Evolutionary conservation across 331 rosid genomes (phyloP).

Genomic region (Stylosanthes scabra): DNA sequence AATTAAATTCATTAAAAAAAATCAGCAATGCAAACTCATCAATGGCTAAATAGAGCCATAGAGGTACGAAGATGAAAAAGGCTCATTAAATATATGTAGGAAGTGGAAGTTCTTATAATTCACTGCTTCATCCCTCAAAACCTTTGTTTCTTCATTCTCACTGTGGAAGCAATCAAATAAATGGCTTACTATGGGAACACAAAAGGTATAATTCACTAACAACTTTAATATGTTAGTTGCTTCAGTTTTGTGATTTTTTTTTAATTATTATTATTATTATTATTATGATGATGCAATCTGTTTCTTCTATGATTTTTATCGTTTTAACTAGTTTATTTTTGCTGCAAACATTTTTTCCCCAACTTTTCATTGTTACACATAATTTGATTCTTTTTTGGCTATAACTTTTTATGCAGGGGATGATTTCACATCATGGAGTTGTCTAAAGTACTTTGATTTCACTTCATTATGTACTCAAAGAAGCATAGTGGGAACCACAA

Average conservation of each 20-base stretch:
- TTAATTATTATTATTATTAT: background rate
- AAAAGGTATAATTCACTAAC: conserved; percentile 18
- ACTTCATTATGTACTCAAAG: conserved; percentile 57
- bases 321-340: background rate
- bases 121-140: too few species aligned
- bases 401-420: conserved; percentile 41
- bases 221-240: background rate
- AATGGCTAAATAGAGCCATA: too few species aligned
- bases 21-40: too few species aligned
- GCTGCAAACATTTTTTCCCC: background rate
- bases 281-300: background rate
- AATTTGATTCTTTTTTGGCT: conserved; percentile 16
- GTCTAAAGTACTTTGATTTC: conserved; percentile 49
- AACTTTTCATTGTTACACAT: background rate
- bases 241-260: background rate
- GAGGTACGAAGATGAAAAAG: too few species aligned
- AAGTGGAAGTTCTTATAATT: too few species aligned
- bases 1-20: too few species aligned
- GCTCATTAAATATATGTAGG: too few species aligned
- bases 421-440: conserved; percentile 47
- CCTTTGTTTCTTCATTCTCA: too few species aligned
- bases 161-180: conserved; percentile 16
- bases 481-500: conserved; percentile 39
- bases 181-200: conserved; percentile 30
- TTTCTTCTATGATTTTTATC: background rate